A percentile compares a stretch with the other conserved stretches of the same genome.
phyloP scores from a whole-genome alignment of 2,329 filamentous ascomycete genomes.

The Ascochyta clinopodiicola region DNA sequence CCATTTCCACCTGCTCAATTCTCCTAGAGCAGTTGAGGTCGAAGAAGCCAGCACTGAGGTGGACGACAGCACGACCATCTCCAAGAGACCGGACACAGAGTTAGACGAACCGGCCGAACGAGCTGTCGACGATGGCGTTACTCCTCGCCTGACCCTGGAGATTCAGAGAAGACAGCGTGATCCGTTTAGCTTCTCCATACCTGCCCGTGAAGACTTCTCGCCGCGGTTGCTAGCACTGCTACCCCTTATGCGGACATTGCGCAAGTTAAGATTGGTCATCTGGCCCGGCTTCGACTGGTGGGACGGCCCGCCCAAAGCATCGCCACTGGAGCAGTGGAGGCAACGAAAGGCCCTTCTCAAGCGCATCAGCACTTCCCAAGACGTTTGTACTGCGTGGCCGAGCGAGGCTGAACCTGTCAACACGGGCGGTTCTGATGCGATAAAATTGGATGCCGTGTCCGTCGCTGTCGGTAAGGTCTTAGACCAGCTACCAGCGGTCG shows the following conservation, averaged over 20 bases:
- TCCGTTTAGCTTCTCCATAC: conserved; percentile 28
- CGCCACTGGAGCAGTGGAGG: conserved; percentile 11
- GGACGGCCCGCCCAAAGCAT: conserved; percentile 4
- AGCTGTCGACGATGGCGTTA: conserved; percentile 23
- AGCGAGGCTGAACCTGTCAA: neutral
- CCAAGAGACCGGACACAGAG: conserved; percentile 20
- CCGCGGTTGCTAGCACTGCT: conserved; percentile 36
- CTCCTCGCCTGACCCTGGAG: conserved; percentile 36
- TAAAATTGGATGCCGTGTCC: conserved; percentile 25
- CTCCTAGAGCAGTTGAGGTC: neutral
- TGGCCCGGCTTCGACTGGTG: conserved; percentile 40
- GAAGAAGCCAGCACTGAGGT: neutral
- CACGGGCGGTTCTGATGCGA: neutral
- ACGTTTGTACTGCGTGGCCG: conserved; percentile 11
- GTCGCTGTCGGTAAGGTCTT: conserved; percentile 31
- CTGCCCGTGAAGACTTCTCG: conserved; percentile 30
- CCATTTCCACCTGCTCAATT: conserved; percentile 21
- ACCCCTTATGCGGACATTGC: conserved; percentile 25
- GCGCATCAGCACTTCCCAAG: conserved; percentile 15
- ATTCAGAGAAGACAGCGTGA: conserved; percentile 24
- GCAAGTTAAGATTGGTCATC: conserved; percentile 31
- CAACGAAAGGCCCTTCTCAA: conserved; percentile 15
- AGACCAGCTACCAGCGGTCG: conserved; percentile 30
- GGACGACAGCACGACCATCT: conserved; percentile 17
- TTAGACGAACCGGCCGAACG: conserved; percentile 32